A percentile compares a stretch with the other conserved stretches of the same genome.
Conservation (phyloP, 805 yeast species). For the Metschnikowia borealis region DNA sequence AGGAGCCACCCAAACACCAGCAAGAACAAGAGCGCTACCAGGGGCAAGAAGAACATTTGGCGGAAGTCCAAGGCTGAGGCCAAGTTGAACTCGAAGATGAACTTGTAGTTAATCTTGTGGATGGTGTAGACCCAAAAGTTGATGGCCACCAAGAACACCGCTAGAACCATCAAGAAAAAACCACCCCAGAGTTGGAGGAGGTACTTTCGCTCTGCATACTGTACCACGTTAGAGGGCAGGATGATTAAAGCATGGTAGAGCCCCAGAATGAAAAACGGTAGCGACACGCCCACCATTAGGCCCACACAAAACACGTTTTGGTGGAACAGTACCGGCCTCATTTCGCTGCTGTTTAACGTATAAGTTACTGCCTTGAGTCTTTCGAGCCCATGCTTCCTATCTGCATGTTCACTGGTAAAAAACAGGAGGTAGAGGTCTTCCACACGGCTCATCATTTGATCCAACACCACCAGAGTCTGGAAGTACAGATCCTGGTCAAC, state of each 20-base stretch:
- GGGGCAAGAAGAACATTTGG: conserved; percentile 63
- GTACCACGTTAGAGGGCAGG: conserved; percentile 22
- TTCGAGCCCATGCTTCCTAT: conserved; percentile 68
- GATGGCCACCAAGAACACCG: conserved; percentile 59
- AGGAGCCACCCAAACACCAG: conserved; percentile 72
- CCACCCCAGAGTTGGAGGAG: conserved; percentile 93
- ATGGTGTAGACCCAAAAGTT: conserved; percentile 71
- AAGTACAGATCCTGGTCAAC: conserved; percentile 53
- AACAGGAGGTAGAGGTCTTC: conserved; percentile 65
- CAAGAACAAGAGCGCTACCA: conserved; percentile 52
- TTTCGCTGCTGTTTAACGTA: conserved; percentile 30
- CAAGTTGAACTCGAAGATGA: conserved; percentile 83
- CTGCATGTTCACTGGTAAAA: conserved; percentile 49
- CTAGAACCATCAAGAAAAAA: conserved; percentile 61
- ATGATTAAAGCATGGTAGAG: conserved; percentile 48
- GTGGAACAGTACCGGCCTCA: conserved; percentile 32
- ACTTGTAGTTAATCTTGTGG: conserved; percentile 80
- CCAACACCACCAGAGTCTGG: conserved; percentile 61
- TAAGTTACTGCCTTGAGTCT: conserved; percentile 49
- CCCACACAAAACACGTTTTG: conserved; percentile 59
- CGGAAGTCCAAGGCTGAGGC: conserved; percentile 60
- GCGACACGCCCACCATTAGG: conserved; percentile 59
- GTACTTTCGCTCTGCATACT: conserved; percentile 51
- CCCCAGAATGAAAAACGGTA: conserved; percentile 65
- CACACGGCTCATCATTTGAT: conserved; percentile 54